Evolutionary conservation across 2,329 filamentous ascomycete genomes (phyloP), one percentile per base, ranked within the genome.

Genomic region (Endoconidiophora polonica): DNA sequence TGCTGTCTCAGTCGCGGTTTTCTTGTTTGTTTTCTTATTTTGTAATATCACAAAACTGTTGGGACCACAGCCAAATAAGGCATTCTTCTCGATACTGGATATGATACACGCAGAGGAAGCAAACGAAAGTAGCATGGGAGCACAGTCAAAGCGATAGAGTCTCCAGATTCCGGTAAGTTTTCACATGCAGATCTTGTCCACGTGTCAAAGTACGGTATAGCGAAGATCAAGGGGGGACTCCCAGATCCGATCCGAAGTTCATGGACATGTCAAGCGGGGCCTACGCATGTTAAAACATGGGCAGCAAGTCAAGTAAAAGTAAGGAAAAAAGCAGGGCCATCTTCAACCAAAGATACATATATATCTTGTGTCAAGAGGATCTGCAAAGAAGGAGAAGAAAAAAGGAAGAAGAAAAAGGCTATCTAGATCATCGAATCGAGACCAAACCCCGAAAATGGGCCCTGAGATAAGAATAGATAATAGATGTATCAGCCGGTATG

Each of bases 381-480:
- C n/a, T 33, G 16, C 22, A 37, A 46, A 20, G 16, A 18, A 18
- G 16, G 16, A 42, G 22, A 39, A 24, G 38, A 29, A 23, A 7
- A 44, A 43, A 12, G 29, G 29, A 20, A 37, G 37, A 43, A 22
- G 18, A 26, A 46, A 42, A 36, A 48, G 22, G 39, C 49, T 52
- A 52, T 46, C 49, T 52, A 52, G 26, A 52, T 47, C 37, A 40
- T 39, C 20, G n/a, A 29, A 44, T 3, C 3, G 23, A 36, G 49
- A 52, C 24, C 24, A 39, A 26, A 20, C 14, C 42, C 23, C 26
- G 16, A 42, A 33, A 22, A 37, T 33, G n/a, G 38, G 26, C 39
- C 47, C 29, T 29, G 36, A 20, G 40, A 40, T 4, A 42, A 10
- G 18, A 7, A 16, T 6, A 24, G 10, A 38, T 29, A 40, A 37